Percentiles rank a stretch among this genome's conserved stretches.
phyloP scores from a whole-genome alignment of 139 green algal species.

The Chlamydomonas schloesseri region DNA sequence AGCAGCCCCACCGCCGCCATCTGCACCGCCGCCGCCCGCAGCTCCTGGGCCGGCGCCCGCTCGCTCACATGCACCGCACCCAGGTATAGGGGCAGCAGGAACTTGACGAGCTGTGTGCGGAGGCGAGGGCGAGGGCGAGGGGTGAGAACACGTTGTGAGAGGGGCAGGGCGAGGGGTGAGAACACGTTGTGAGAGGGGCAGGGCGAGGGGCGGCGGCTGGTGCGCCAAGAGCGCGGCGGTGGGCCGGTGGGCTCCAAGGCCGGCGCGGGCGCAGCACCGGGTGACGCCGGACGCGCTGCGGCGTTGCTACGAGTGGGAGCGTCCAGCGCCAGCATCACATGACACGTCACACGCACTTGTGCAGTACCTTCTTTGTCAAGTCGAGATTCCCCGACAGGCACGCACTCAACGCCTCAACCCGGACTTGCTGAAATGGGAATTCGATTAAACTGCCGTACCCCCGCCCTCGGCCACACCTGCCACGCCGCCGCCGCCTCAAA shows the following conservation, averaged over 20 bases:
- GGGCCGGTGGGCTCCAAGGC: not conserved
- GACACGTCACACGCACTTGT: no score
- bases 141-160: no score
- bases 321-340: no score
- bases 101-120: constrained; percentile 7
- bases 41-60: constrained; percentile 14
- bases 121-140: not conserved
- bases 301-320: no score
- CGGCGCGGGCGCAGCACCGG: not conserved
- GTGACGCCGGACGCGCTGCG: not conserved
- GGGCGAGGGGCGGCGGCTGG: not conserved
- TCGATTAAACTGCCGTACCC: no score
- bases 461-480: constrained; percentile 13
- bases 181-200: not conserved
- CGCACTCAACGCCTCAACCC: no score
- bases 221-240: no score
- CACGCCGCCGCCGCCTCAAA: not conserved
- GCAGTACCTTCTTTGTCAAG: no score
- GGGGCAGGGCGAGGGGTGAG: not conserved
- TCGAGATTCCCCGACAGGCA: no score
- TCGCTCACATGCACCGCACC: constrained; percentile 4
- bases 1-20: not conserved
- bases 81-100: constrained; percentile 26
- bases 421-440: no score
- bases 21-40: not conserved